These are phyloP conservation scores for Trichocomaceae sp. DNA, from an alignment of 2,329 filamentous ascomycete genomes.

Conservation along the genomic window DNA sequence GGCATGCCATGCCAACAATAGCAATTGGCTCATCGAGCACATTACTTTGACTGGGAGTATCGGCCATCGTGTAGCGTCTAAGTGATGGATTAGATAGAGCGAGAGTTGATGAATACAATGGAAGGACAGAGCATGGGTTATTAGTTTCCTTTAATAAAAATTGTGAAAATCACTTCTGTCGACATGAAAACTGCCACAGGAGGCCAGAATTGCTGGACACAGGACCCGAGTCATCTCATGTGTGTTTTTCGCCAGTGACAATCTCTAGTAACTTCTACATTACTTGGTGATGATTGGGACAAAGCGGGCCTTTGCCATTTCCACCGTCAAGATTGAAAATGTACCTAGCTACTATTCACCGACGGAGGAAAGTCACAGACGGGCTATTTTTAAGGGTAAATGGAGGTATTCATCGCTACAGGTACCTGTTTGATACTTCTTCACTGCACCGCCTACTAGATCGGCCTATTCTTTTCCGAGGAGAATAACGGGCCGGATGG, in stretches of 20 bases:
- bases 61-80: not conserved
- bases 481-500: not conserved
- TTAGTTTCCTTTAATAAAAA: not conserved
- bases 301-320: not conserved
- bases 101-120: not conserved
- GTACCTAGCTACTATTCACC: not conserved
- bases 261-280: not conserved
- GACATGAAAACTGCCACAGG: not conserved
- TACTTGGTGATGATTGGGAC: not conserved
- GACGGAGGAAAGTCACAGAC: not conserved
- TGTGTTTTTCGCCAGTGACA: not conserved
- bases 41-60: not conserved
- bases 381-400: not conserved
- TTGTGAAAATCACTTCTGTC: not conserved
- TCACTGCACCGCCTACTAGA: not conserved
- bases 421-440: not conserved
- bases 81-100: not conserved
- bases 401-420: not conserved
- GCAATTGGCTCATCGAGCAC: slow-evolving; percentile 5
- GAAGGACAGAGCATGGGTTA: not conserved
- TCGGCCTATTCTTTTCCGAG: not conserved
- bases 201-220: not conserved
- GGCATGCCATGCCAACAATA: slow-evolving; percentile 11
- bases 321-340: not conserved
- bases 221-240: not conserved